Evolutionary conservation across 176 grass and related monocot genomes (phyloP).

Genomic region (Oryza glaberrima): DNA sequence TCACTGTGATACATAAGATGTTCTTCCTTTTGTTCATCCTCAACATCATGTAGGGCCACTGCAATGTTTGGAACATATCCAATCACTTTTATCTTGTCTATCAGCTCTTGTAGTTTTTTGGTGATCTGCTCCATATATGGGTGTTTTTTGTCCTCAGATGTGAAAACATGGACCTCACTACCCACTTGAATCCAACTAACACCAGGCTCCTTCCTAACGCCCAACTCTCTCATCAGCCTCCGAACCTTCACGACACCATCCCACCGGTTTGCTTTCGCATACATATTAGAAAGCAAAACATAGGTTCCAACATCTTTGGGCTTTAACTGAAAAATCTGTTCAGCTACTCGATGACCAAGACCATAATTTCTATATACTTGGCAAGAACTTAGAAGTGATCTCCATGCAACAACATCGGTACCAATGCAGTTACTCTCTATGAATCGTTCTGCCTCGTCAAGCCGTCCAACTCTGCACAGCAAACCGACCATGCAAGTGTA

Average conservation of each 20-base stretch:
- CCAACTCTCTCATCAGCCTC: conserved; percentile 69
- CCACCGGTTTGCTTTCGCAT: conserved; percentile 83
- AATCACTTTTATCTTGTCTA: conserved; percentile 70
- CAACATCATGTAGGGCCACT: conserved; percentile 69
- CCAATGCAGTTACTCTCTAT: conserved; percentile 58
- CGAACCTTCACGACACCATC: conserved; percentile 70
- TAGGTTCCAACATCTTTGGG: conserved; percentile 79
- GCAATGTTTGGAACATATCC: conserved; percentile 70
- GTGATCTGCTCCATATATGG: conserved; percentile 57
- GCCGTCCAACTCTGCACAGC: conserved; percentile 62
- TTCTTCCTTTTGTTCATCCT: conserved; percentile 85
- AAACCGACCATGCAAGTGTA: conserved; percentile 80
- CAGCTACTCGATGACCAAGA: conserved; percentile 66
- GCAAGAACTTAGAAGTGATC: conserved; percentile 70
- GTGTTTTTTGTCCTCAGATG: conserved; percentile 69
- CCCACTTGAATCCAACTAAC: conserved; percentile 87
- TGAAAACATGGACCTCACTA: conserved; percentile 62
- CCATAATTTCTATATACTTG: conserved; percentile 68
- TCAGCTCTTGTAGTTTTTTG: conserved; percentile 59
- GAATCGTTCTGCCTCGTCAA: conserved; percentile 71
- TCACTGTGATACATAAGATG: conserved; percentile 78
- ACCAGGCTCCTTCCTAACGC: conserved; percentile 75
- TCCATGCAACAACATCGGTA: conserved; percentile 74
- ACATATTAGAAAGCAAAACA: conserved; percentile 85
- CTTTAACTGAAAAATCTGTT: conserved; percentile 67